Percentiles rank a stretch among this genome's conserved stretches.
Evolutionary conservation across 2,329 filamentous ascomycete species (phyloP).

Genomic region (Bipolaris cookei): DNA sequence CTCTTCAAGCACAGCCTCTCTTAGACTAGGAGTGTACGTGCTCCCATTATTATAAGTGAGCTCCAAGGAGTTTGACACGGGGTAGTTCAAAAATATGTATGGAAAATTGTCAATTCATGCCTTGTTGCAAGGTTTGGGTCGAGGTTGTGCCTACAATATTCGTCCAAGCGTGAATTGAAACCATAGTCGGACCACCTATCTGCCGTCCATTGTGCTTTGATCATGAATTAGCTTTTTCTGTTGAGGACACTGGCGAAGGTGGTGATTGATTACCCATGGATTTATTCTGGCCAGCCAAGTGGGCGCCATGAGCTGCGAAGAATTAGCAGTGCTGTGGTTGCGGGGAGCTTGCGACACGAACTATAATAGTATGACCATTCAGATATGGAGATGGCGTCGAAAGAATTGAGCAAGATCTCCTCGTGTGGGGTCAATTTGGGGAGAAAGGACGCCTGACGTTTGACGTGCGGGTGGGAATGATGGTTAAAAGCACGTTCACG

Average conservation of each 20-base stretch:
- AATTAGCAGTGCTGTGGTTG: constrained; percentile 15
- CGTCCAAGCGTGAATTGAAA: constrained; percentile 46
- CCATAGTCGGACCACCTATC: constrained; percentile 47
- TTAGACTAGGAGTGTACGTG: constrained; percentile 38
- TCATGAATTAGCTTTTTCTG: background rate
- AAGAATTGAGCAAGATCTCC: constrained; percentile 49
- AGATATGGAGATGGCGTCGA: constrained; percentile 50
- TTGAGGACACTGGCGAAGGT: too few relatives aligned
- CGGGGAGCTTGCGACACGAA: constrained; percentile 14
- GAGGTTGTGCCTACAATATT: constrained; percentile 37
- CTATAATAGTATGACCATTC: constrained; percentile 50
- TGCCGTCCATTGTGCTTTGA: constrained; percentile 49
- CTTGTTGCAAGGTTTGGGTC: too few relatives aligned
- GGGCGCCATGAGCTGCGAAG: constrained; percentile 38
- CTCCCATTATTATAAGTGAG: constrained; percentile 46
- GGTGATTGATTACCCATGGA: constrained; percentile 30
- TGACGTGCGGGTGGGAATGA: constrained; percentile 32
- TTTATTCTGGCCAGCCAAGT: constrained; percentile 44
- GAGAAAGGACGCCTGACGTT: constrained; percentile 43
- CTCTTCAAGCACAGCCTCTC: constrained; percentile 44
- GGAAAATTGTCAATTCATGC: constrained; percentile 2
- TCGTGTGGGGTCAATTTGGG: constrained; percentile 47
- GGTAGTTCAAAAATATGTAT: constrained; percentile 50
- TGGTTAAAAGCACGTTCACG: constrained; percentile 37
- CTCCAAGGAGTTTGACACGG: constrained; percentile 43